These are phyloP conservation scores for Fusarium sp. DNA, from an alignment of 2,329 filamentous ascomycete genomes.

Conservation along the genomic window DNA sequence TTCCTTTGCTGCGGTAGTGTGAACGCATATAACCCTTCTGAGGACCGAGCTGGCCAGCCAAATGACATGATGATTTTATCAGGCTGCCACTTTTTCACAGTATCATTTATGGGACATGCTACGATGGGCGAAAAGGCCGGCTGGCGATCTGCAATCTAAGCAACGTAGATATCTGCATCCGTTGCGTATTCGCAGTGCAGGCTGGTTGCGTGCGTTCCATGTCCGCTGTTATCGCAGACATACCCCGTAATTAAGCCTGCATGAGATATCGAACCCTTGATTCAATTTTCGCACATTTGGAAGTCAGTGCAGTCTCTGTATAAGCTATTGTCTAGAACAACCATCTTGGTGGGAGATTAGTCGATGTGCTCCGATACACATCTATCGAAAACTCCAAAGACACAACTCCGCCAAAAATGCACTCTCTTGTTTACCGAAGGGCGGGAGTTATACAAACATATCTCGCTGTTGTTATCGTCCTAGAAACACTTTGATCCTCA, in stretches of 20 bases:
- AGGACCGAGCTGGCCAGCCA: background rate
- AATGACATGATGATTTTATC: background rate
- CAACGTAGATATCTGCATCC: background rate
- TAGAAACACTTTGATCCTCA: too few species aligned
- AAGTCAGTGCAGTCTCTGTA: background rate
- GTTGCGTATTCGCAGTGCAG: background rate
- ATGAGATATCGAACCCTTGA: background rate
- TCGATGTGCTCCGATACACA: background rate
- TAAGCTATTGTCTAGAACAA: background rate
- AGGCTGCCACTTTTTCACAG: background rate
- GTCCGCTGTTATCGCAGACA: background rate
- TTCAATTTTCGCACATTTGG: background rate
- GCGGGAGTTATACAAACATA: too few species aligned
- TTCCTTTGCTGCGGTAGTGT: background rate
- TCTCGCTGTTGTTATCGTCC: too few species aligned
- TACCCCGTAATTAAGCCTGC: too few species aligned
- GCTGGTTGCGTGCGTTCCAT: background rate
- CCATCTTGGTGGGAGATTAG: background rate
- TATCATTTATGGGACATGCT: background rate
- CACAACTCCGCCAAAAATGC: too few species aligned
- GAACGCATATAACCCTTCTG: background rate
- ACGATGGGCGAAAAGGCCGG: background rate
- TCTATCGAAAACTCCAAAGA: background rate
- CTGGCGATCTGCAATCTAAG: background rate
- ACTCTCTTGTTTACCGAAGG: too few species aligned